These are phyloP conservation scores for Arxiozyma bovina DNA, from an alignment of 1,139 yeast genomes.

Conservation along the genomic window DNA sequence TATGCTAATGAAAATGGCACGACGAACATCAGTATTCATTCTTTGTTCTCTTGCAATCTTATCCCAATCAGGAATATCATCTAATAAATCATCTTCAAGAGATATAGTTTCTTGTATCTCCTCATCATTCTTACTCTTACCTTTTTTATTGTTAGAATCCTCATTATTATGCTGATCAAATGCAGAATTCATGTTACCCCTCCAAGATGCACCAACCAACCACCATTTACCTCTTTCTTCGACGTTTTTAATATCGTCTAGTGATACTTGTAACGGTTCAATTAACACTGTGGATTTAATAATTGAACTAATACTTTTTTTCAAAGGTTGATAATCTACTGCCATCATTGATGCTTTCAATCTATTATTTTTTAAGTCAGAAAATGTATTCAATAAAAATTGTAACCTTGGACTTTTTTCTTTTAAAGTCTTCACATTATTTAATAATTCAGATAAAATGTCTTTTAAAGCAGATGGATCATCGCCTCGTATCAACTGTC, in stretches of 20 bases:
- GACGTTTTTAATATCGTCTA: slow-evolving; percentile 71
- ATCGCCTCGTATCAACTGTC: slow-evolving; percentile 78
- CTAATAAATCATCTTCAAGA: slow-evolving; percentile 43
- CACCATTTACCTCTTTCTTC: slow-evolving; percentile 94
- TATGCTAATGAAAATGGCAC: slow-evolving; percentile 85
- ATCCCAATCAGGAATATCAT: slow-evolving; percentile 75
- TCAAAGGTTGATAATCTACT: slow-evolving; percentile 37
- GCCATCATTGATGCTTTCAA: slow-evolving; percentile 38
- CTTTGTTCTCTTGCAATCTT: slow-evolving; percentile 77
- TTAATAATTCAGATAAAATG: slow-evolving; percentile 54
- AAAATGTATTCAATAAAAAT: slow-evolving; percentile 75
- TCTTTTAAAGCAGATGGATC: slow-evolving; percentile 83
- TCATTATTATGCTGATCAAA: slow-evolving; percentile 22
- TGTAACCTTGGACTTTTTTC: slow-evolving; percentile 56
- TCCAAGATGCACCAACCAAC: slow-evolving; percentile 98
- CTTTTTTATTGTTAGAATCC: slow-evolving; percentile 17
- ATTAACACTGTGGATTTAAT: slow-evolving; percentile 37
- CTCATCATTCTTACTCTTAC: slow-evolving; percentile 26
- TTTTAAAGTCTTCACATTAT: slow-evolving; percentile 36
- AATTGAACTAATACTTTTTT: slow-evolving; percentile 48
- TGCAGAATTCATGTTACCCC: slow-evolving; percentile 40
- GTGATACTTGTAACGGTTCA: slow-evolving; percentile 78
- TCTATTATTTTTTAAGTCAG: slow-evolving; percentile 80
- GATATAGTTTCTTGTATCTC: slow-evolving; percentile 11
- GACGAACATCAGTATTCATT: slow-evolving; percentile 90